These are phyloP conservation scores for Tetrahymena borealis DNA, from an alignment of 73 alveolate genomes.

Conservation along the genomic window DNA sequence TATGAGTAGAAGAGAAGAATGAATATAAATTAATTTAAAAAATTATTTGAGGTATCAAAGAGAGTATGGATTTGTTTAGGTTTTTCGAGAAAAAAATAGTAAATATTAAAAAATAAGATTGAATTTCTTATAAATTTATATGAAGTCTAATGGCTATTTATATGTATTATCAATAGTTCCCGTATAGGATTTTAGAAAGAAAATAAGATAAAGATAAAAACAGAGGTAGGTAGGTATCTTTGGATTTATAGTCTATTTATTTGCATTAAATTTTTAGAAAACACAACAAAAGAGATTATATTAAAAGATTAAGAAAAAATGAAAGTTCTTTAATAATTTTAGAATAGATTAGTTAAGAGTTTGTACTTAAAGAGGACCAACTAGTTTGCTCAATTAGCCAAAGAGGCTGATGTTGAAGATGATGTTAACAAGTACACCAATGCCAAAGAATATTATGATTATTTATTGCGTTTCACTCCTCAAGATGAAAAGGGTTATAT, in stretches of 20 bases:
- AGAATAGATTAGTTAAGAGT: neutral
- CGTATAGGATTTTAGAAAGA: neutral
- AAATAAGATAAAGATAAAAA: neutral
- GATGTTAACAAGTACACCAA: neutral
- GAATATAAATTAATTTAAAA: neutral
- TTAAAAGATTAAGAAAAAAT: neutral
- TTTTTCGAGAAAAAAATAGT: neutral
- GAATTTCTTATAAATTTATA: neutral
- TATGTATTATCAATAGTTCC: neutral
- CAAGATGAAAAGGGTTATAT: neutral
- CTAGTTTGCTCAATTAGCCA: neutral
- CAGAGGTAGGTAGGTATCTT: no score
- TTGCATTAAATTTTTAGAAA: neutral
- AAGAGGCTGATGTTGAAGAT: neutral
- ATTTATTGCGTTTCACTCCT: slow-evolving; percentile 1
- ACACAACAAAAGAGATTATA: neutral
- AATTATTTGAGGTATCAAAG: neutral
- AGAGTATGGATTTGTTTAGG: neutral
- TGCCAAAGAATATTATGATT: neutral
- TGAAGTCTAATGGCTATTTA: neutral
- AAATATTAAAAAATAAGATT: neutral
- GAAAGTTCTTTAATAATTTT: neutral
- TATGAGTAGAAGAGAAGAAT: neutral
- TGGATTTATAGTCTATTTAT: neutral
- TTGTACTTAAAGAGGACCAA: neutral